A percentile compares a stretch with the other conserved stretches of the same genome.
Conservation (phyloP, 2,329 filamentous ascomycete species). For the Colletotrichum karsti region DNA sequence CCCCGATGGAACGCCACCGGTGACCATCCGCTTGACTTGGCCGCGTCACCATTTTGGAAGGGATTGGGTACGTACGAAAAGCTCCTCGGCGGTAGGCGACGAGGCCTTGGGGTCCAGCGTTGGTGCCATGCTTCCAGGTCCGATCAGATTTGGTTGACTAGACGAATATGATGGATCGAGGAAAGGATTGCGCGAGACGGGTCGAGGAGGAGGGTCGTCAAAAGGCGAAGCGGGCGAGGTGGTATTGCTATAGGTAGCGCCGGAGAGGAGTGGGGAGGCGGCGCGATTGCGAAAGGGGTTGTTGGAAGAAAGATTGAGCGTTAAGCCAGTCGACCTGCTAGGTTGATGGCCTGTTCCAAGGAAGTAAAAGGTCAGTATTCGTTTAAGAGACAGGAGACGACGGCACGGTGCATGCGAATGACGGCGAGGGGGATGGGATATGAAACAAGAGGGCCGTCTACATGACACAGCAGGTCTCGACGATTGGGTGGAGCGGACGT, state of each 20-base stretch:
- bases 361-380: conserved; percentile 27
- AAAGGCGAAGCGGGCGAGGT: conserved; percentile 63
- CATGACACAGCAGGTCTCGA: conserved; percentile 53
- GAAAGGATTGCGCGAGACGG: conserved; percentile 79
- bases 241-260: conserved; percentile 40
- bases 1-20: not conserved
- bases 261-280: conserved; percentile 59
- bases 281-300: conserved; percentile 83
- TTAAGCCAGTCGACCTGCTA: conserved; percentile 58
- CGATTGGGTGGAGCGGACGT: conserved; percentile 45
- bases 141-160: conserved; percentile 41
- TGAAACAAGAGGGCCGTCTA: conserved; percentile 57
- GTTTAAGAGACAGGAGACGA: conserved; percentile 29
- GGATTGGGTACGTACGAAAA: conserved; percentile 72
- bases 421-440: conserved; percentile 48
- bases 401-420: conserved; percentile 50
- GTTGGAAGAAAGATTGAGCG: conserved; percentile 79
- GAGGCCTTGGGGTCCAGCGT: conserved; percentile 54
- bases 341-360: conserved; percentile 46
- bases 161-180: conserved; percentile 62
- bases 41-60: not conserved
- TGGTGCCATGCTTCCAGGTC: conserved; percentile 59
- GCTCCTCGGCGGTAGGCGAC: conserved; percentile 70
- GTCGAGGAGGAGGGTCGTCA: conserved; percentile 67
- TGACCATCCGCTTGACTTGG: not conserved